Evolutionary conservation across 495 filamentous ascomycete genomes (phyloP).

Genomic region (Friedmanniomyces simplex): DNA sequence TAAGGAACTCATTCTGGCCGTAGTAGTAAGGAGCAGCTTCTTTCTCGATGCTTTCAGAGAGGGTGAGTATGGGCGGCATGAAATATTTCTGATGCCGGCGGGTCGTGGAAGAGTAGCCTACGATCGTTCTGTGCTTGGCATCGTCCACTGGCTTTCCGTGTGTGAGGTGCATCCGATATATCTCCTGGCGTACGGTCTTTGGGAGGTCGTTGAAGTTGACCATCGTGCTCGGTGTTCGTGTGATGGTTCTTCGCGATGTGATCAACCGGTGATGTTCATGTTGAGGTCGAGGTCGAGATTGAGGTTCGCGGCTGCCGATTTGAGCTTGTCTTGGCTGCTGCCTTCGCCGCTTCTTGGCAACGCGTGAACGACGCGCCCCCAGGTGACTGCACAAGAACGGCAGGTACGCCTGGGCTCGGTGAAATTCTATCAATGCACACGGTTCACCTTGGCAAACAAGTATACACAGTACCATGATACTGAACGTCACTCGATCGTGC

Average conservation of each 20-base stretch:
- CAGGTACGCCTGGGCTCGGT: too few species aligned
- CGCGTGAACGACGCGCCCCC: not conserved
- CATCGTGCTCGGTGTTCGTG: not conserved
- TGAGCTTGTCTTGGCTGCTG: not conserved
- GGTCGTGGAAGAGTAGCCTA: not conserved
- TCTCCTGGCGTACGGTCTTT: constrained; percentile 5
- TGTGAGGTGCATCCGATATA: constrained; percentile 11
- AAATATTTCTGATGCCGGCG: not conserved
- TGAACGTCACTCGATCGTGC: too few species aligned
- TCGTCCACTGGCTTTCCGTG: not conserved
- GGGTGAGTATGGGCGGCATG: constrained; percentile 1
- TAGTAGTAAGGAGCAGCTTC: constrained; percentile 15
- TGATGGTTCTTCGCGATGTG: not conserved
- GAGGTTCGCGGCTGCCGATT: not conserved
- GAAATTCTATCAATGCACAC: too few species aligned
- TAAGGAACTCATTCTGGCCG: constrained; percentile 12
- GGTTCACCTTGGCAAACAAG: too few species aligned
- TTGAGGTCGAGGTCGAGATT: not conserved
- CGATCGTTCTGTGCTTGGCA: not conserved
- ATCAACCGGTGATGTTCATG: not conserved
- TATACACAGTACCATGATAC: too few species aligned
- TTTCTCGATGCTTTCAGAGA: not conserved
- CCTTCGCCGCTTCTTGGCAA: not conserved
- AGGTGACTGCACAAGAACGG: too few species aligned
- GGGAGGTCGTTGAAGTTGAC: constrained; percentile 12